Conservation (phyloP, 164 flowering plant species). For the Vitis rupestris region DNA sequence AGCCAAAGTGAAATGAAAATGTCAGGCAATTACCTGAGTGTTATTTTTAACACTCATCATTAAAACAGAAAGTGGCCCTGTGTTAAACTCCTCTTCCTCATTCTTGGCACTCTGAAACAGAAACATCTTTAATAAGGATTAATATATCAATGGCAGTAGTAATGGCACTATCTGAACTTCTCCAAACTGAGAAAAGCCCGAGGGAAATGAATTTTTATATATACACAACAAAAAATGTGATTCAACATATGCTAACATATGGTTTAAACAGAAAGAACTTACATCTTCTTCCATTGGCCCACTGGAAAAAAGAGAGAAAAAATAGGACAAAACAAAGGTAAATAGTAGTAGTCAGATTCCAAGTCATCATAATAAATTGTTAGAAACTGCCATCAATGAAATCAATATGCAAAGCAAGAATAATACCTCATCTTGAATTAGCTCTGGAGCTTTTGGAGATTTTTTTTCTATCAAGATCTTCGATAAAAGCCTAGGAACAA, state of each 20-base stretch:
- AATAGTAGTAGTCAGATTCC: too few species aligned
- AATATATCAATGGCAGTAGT: too few species aligned
- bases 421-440: constrained; percentile 11
- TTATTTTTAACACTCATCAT: constrained; percentile 96
- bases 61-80: constrained; percentile 88
- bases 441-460: background rate
- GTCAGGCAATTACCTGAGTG: constrained; percentile 59
- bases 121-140: background rate
- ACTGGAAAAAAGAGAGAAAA: constrained; percentile 6
- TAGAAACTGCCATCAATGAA: too few species aligned
- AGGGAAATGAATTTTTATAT: too few species aligned
- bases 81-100: constrained; percentile 90
- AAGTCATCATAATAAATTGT: too few species aligned
- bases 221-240: too few species aligned
- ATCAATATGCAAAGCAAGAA: background rate
- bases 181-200: too few species aligned
- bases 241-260: too few species aligned
- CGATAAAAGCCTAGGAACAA: background rate
- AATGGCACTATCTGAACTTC: too few species aligned
- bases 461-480: background rate
- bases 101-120: constrained; percentile 31
- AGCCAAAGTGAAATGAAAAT: background rate
- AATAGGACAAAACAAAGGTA: background rate
- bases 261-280: constrained; percentile 2
- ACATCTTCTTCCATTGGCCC: constrained; percentile 30